Base-by-base conservation (phyloP, 1,139 yeast species). In the Kodamaea derodonti region DNA sequence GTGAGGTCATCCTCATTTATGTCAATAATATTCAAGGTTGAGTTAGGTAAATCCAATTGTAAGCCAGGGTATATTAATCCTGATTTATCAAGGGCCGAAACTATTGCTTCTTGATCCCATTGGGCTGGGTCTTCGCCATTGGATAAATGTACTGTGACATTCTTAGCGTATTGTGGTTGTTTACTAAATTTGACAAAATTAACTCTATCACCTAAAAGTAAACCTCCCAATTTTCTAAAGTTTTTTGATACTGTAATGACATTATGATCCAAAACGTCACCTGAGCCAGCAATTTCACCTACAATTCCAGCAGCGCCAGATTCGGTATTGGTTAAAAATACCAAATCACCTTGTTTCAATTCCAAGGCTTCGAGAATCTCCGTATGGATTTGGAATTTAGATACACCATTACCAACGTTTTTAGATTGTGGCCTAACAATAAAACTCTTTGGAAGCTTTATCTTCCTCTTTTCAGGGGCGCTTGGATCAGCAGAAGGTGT, bases 141-240 rank as follows among this genome's bases (percentile, higher is more conserved):
- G 12, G 26, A 5, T 9, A n/a, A 2, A 37, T 14, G 20, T 1
- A 62, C 36, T 2, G 41, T 30, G 2, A 64, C 51, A 3, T 51
- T 42, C 7, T 44, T 46, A 3, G 82, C 80, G 45, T 71, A 69
- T 1, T 58, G 56, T 3, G 87, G 87, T 37, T 78, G 82, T 3
- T 53, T 47, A 2, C 55, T 41, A 22, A 64, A 60, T 46, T 70
- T 79, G 7, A 52, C 51, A 0, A 88, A 47, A 15, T 62, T 62
- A 1, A 85, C 60, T 38, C 95, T 61, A 47, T 87, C 95, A 20
- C 97, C 97, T 9, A 84, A 62, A 6, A 84, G 54, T 4, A 84
- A 50, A 8, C 82, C 84, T 1, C 76, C 72, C 14, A 80, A 61
- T 2, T 62, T 54, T 39, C 94, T 60, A 29, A 78, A 54, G 4